These are phyloP conservation scores for Candida chilensis DNA, from an alignment of 805 yeast genomes.

Conservation along the genomic window DNA sequence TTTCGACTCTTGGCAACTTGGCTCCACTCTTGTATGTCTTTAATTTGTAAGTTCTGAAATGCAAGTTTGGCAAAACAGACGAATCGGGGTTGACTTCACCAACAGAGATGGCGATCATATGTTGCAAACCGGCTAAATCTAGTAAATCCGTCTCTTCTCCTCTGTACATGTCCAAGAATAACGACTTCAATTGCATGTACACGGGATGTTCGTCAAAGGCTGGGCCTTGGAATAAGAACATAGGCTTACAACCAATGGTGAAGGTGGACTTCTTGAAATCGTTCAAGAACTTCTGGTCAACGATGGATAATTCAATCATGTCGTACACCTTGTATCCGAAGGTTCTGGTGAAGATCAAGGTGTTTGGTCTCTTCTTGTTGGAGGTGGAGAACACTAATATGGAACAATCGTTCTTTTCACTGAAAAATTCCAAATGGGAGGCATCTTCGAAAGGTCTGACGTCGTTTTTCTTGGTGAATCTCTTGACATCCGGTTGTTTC, in stretches of 20 bases:
- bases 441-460: conserved; percentile 91
- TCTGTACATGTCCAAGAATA: conserved; percentile 84
- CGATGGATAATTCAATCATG: conserved; percentile 82
- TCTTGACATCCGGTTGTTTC: conserved; percentile 84
- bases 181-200: conserved; percentile 75
- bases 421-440: conserved; percentile 75
- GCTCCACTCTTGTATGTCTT: conserved; percentile 78
- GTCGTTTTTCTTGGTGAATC: conserved; percentile 84
- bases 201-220: conserved; percentile 86
- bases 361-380: conserved; percentile 90
- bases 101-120: conserved; percentile 73
- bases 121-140: conserved; percentile 93
- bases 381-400: conserved; percentile 69
- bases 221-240: conserved; percentile 90
- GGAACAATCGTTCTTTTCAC: conserved; percentile 91
- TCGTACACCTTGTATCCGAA: conserved; percentile 88
- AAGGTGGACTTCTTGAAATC: conserved; percentile 81
- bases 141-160: conserved; percentile 75
- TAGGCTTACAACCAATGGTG: conserved; percentile 84
- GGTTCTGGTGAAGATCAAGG: conserved; percentile 79
- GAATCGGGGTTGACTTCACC: conserved; percentile 71
- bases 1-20: conserved; percentile 87
- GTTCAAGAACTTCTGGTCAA: conserved; percentile 59
- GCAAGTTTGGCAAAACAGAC: conserved; percentile 60
- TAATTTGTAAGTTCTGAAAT: conserved; percentile 86